Base-by-base conservation (phyloP, 108 stramenopile species). In the Asterionellopsis glacialis region DNA sequence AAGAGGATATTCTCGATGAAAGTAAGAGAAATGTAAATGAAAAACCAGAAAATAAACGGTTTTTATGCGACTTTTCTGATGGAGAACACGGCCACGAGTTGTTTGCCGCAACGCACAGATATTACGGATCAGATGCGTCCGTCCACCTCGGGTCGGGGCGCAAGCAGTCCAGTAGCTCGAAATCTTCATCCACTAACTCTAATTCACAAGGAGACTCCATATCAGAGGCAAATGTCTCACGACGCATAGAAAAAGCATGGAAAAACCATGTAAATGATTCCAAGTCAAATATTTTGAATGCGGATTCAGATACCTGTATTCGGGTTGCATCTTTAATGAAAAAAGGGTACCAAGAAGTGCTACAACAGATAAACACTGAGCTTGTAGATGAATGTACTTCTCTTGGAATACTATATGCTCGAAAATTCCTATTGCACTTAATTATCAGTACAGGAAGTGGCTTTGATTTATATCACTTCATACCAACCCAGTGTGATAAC, bases 71-170 rank as follows among this genome's bases (percentile, higher is more conserved):
- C 61, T 91, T 90, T 57, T 91, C 90, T 15, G 90, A 88, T 51
- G 84, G 80, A n/a, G 90, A 94, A 50, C 89, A 89, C 61, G 93
- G 93, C 6, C 83, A 89, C 59, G 93, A 94, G 68, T 65, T 94
- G n/a, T 88, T 91, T 70, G 81, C 85, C 21, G 88, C 88, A 87
- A 75, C 77, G 50, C 93, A 94, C 71, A 70, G 93, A 42, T 94
- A 90, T 70, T 87, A 90, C 68, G 93, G 93, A 0, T 76, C 88
- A 1, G 93, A 94, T 75, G 93, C 90, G 38, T 88, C 84, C 11
- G 90, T 94, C 26, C 90, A 91, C 60, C 59, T 94, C 19, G 90
- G 93, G 1, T 75, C 84, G 11, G 75, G 77, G 5, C 74, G 82
- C 25, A n/a, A n/a, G n/a, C n/a, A n/a, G n/a, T n/a, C n/a, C n/a